phyloP scores from a whole-genome alignment of 305 asterid species.

The Salvia sclarea region DNA sequence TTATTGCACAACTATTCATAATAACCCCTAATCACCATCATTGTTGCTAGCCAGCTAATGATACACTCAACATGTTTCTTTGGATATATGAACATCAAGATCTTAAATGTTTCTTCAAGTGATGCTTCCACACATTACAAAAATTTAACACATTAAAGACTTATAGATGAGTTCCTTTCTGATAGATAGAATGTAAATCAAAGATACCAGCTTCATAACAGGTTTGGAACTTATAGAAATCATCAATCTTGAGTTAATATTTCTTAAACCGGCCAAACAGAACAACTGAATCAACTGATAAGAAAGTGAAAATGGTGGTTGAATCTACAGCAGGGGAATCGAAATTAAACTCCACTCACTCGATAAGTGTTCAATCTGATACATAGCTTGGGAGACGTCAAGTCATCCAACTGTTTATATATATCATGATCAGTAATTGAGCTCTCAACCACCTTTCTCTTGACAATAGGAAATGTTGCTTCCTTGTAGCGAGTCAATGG shows the following conservation, averaged over 20 bases:
- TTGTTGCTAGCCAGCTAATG: background rate
- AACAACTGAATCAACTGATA: constrained; percentile 17
- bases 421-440: constrained; percentile 57
- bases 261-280: constrained; percentile 14
- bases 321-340: constrained; percentile 26
- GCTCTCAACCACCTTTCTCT: constrained; percentile 69
- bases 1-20: constrained; percentile 4
- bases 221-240: constrained; percentile 9
- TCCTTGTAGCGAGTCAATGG: constrained; percentile 94
- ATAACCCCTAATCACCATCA: background rate
- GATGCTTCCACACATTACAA: constrained; percentile 5
- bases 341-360: constrained; percentile 55
- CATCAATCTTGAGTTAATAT: constrained; percentile 10
- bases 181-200: constrained; percentile 1
- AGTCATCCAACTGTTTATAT: constrained; percentile 59
- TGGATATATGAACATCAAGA: constrained; percentile 15
- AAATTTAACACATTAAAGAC: constrained; percentile 15
- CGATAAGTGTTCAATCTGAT: constrained; percentile 85
- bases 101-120: constrained; percentile 8
- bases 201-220: constrained; percentile 23
- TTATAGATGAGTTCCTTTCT: background rate
- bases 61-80: constrained; percentile 16
- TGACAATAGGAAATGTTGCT: constrained; percentile 73
- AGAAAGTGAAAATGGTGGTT: constrained; percentile 9
- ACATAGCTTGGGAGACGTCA: constrained; percentile 83